Evolutionary conservation across 176 grass and related monocot genomes (phyloP), one percentile per base, ranked within the genome.

Genomic region (Canna indica): DNA sequence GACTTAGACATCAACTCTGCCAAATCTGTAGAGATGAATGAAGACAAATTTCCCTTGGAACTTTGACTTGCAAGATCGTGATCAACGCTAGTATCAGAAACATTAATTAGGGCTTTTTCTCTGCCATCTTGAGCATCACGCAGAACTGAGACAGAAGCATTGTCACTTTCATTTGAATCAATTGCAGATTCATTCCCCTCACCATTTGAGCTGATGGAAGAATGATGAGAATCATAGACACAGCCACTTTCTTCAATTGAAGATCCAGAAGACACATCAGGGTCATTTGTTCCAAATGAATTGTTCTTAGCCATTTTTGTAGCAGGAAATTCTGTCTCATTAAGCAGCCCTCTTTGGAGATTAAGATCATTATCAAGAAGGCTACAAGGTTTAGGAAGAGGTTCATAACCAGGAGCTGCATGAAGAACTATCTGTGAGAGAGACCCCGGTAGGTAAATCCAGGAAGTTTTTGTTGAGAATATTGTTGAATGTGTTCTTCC

Each of bases 341-440:
- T 70, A 42, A 45, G 74, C 75, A 91, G 58, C 50, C 70, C 60
- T n/a, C 5, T 16, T 24, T 4, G 13, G 16, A 60, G 25, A 44
- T 42, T 17, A 12, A 73, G 36, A 28, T 59, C 64, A 69, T 14
- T 31, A 45, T 30, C 48, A 52, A 59, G 16, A 75, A 91, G 67
- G 83, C 85, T 89, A 74, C 73, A 82, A 74, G 93, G 93, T 33
- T 91, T 97, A 54, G 93, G 93, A 79, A 97, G 83, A 36, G 75
- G 69, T 73, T 61, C 66, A 67, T 97, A 97, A 64, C 93, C 93
- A 72, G 88, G 88, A 77, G 93, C 86, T 24, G 88, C 85, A 87
- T 97, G 93, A 79, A 90, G 82, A 80, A 92, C 86, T 44, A 97
- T 83, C 72, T 92, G 93, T 5, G 93, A 97, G 64, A 97, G 86